These are phyloP conservation scores for Diaporthe longicolla DNA, from an alignment of 2,329 filamentous ascomycete genomes.

Conservation along the genomic window DNA sequence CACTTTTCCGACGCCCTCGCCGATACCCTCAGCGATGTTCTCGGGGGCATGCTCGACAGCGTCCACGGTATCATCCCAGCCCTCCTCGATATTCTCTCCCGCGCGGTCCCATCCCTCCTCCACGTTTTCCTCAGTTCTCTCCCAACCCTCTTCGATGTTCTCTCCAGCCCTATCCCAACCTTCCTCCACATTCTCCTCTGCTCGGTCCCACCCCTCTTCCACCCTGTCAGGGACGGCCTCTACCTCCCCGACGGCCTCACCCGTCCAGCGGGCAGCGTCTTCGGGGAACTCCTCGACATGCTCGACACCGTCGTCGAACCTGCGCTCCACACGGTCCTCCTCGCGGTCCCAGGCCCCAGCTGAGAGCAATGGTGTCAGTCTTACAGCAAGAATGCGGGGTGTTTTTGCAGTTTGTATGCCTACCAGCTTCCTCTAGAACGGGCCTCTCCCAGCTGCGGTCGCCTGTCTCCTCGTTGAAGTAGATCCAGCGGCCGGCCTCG, in stretches of 20 bases:
- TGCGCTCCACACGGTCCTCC: constrained; percentile 36
- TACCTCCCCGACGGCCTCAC: constrained; percentile 35
- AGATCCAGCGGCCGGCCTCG: constrained; percentile 39
- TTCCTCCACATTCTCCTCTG: constrained; percentile 24
- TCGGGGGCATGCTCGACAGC: constrained; percentile 38
- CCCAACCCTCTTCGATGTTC: constrained; percentile 34
- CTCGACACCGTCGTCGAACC: constrained; percentile 35
- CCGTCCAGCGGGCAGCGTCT: constrained; percentile 39
- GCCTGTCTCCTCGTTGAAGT: constrained; percentile 39
- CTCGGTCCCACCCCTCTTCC: constrained; percentile 31
- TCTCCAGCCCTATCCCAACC: constrained; percentile 29
- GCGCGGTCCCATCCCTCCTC: constrained; percentile 31
- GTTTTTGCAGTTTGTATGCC: not conserved
- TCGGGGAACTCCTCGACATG: constrained; percentile 36
- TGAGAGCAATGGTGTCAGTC: not conserved
- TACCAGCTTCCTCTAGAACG: constrained; percentile 38
- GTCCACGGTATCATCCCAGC: constrained; percentile 40
- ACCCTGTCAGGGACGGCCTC: constrained; percentile 35
- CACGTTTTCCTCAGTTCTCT: constrained; percentile 27
- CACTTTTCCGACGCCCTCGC: constrained; percentile 35
- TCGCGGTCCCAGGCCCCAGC: constrained; percentile 34
- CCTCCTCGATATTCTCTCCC: constrained; percentile 47
- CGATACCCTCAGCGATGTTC: constrained; percentile 34
- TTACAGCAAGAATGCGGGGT: too few species aligned
- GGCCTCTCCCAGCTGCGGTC: constrained; percentile 39